Base-by-base conservation (phyloP, 179 eudicot genomes). In the Beta corolliflora region DNA sequence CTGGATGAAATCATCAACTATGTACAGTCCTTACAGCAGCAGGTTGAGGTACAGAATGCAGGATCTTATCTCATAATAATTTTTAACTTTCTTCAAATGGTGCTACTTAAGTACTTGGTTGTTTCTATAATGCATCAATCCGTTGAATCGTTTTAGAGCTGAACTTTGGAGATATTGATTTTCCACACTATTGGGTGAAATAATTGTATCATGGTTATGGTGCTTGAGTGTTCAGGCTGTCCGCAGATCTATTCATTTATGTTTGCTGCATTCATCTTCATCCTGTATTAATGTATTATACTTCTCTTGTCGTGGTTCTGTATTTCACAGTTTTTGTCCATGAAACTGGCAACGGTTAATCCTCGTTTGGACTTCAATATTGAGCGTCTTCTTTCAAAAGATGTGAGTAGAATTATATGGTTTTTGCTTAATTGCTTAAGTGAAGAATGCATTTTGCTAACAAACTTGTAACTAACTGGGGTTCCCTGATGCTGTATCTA, bases 1-100 rank as follows among this genome's bases (percentile, higher is more conserved):
- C 87, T 96, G n/a, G 99, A 96, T 81, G 99, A 96, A 88, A 96
- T 96, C 73, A 96, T 96, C 64, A 96, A 96, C 84, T 94, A 96
- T 73, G 98, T 96, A 44, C 99, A 96, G 76, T 96, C 98, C 44
- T 87, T 96, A 59, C 99, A 96, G 79, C 90, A 98, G 68, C 99
- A 96, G 63, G 99, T 96, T 74, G 99, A 96, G 98, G 99, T 94
- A 83, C 77, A 68, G 52, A n/a, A 31, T 72, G 31, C 14, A 75
- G 55, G 23, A 29, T 2, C 21, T 68, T 70, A 21, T 9, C 9
- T 25, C 31, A 61, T 50, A 8, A 8, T 31, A 19, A 13, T 77
- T 25, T 53, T 48, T 41, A n/a, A 55, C 29, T 31, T 12, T 21
- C 59, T 52, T 29, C 29, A 12, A 46, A n/a, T 5, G 31, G 8